Base-by-base conservation (phyloP, 2,329 filamentous ascomycete genomes). In the Aschersonia sp. region DNA sequence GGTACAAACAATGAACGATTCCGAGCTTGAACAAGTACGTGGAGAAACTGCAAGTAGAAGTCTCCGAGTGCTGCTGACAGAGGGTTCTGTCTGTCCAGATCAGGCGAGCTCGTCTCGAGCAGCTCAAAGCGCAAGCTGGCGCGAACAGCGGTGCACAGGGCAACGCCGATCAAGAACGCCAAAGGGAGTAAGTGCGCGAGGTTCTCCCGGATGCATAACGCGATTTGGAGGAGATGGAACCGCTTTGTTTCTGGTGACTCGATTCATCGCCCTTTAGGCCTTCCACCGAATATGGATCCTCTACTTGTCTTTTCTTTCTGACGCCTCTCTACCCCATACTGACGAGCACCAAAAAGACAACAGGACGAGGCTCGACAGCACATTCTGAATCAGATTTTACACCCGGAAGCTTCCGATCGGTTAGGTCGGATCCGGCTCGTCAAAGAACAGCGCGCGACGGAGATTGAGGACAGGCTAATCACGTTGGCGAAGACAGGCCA, bases 341-440 rank as follows among this genome's bases (percentile, higher is more conserved):
- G 20, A 20, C 20, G 20, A 20, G 20, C 20, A 20, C 20, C 20
- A 20, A 20, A 20, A 20, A 74, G 67, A 54, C 64, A 70, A 60
- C 68, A 77, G 56, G 75, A 78, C 54, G 85, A 91, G 63, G 82
- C 84, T 40, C 84, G 88, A 51, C 72, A 80, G 58, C 75, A 78
- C 51, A 84, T 96, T 57, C 82, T 98, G 52, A 78, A 77, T 57
- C 92, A 97, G 67, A 97, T 98, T 71, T 86, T 98, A 52, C 83
- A 89, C 59, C 92, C 92, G 55, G 88, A 91, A 61, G 92, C 92
- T 20, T 85, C 88, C 51, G 92, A 98, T 69, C 85, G 92, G 10
- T 77, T 98, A 1, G 88, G 87, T 49, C 87, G 92, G 55, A 97
- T 98, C 69, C 84, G 91, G 35, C 81, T 98, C 51, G 92, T 98